Conservation (phyloP, 352 stramenopile species). For the Phytophthora agathidicida region DNA sequence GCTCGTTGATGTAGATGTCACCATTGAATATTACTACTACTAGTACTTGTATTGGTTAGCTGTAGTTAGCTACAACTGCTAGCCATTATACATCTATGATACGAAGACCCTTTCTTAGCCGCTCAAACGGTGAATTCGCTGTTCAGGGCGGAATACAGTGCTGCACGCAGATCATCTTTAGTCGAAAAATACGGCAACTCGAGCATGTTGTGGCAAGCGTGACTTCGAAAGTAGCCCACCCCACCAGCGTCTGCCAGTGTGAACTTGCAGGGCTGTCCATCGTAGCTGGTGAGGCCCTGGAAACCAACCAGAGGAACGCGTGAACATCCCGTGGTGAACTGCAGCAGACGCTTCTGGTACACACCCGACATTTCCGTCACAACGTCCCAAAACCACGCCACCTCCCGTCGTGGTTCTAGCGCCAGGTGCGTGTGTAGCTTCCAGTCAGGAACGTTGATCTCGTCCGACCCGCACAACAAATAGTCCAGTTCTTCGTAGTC, state of each 20-base stretch:
- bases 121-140: slow-evolving; percentile 33
- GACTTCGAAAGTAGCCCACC: slow-evolving; percentile 50
- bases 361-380: slow-evolving; percentile 84
- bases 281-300: slow-evolving; percentile 66
- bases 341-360: slow-evolving; percentile 68
- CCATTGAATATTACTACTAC: too few species aligned
- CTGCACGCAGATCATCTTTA: slow-evolving; percentile 72
- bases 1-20: too few species aligned
- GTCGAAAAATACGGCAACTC: slow-evolving; percentile 93
- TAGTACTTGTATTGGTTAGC: too few species aligned
- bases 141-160: slow-evolving; percentile 56
- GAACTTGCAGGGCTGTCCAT: slow-evolving; percentile 72
- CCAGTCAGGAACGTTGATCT: slow-evolving; percentile 95
- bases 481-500: slow-evolving; percentile 97
- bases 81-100: slow-evolving; percentile 25
- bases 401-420: slow-evolving; percentile 31
- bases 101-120: slow-evolving; percentile 8
- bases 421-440: slow-evolving; percentile 68
- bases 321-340: slow-evolving; percentile 79
- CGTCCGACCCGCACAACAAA: slow-evolving; percentile 93
- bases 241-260: slow-evolving; percentile 38
- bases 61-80: too few species aligned
- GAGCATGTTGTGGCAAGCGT: slow-evolving; percentile 84
- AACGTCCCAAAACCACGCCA: slow-evolving; percentile 68
- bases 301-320: slow-evolving; percentile 76